A percentile compares a stretch with the other conserved stretches of the same genome.
phyloP scores from a whole-genome alignment of 2,329 filamentous ascomycete genomes.

The Calonectria fujianensis region DNA sequence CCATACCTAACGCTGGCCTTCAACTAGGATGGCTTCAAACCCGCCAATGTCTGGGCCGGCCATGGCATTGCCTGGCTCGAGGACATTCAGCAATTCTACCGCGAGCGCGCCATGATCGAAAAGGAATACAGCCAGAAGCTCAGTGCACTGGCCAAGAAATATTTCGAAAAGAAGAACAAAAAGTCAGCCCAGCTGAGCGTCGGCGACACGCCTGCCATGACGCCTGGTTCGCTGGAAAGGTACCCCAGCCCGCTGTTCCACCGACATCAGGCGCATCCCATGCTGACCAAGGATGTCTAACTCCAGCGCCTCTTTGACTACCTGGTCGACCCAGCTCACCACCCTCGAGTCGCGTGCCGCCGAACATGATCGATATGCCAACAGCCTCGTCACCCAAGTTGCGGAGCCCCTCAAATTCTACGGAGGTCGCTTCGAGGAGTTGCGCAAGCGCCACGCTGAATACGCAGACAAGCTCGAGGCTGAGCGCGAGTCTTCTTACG shows the following conservation, averaged over 20 bases:
- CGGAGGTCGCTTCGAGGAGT: slow-evolving; percentile 86
- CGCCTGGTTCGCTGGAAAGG: slow-evolving; percentile 95
- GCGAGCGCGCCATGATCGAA: slow-evolving; percentile 93
- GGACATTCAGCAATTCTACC: slow-evolving; percentile 97
- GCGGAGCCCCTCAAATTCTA: slow-evolving; percentile 90
- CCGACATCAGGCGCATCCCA: slow-evolving; percentile 17
- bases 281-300: slow-evolving; percentile 50
- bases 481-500: slow-evolving; percentile 89
- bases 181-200: slow-evolving; percentile 93
- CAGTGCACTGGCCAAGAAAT: slow-evolving; percentile 91
- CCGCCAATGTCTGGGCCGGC: slow-evolving; percentile 92
- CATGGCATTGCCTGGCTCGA: slow-evolving; percentile 96
- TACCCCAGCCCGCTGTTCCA: slow-evolving; percentile 56
- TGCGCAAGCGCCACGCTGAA: slow-evolving; percentile 92
- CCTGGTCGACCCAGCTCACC: slow-evolving; percentile 94
- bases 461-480: slow-evolving; percentile 92
- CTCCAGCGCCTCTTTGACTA: slow-evolving; percentile 90
- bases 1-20: slow-evolving; percentile 7
- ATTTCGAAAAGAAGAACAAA: slow-evolving; percentile 96
- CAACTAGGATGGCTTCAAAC: slow-evolving; percentile 92
- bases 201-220: slow-evolving; percentile 93
- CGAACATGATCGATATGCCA: slow-evolving; percentile 91
- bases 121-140: slow-evolving; percentile 97
- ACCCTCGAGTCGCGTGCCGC: slow-evolving; percentile 91
- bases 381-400: slow-evolving; percentile 85